Evolutionary conservation across 2,329 filamentous ascomycete species (phyloP).

Genomic region (Coniella lustricola): DNA sequence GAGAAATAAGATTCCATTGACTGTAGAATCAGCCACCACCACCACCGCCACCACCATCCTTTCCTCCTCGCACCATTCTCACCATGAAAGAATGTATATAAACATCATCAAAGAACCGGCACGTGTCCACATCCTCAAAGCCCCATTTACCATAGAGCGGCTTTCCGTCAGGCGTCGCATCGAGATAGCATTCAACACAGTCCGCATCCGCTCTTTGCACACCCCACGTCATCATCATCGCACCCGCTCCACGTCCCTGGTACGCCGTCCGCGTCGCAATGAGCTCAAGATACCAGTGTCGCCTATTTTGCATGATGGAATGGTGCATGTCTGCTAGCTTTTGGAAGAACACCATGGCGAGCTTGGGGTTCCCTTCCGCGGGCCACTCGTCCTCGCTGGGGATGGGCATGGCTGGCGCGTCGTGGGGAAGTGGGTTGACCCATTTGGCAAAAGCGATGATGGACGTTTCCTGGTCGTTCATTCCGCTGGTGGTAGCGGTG

Average conservation of each 20-base stretch:
- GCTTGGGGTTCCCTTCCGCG: conserved; percentile 27
- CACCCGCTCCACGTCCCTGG: conserved; percentile 40
- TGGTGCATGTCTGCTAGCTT: conserved; percentile 28
- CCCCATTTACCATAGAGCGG: conserved; percentile 42
- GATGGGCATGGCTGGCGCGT: conserved; percentile 18
- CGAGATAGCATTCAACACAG: conserved; percentile 38
- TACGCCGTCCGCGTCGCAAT: conserved; percentile 34
- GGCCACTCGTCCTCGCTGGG: conserved; percentile 32
- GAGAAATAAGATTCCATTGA: too few species aligned
- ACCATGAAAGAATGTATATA: conserved; percentile 32
- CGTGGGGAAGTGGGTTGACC: conserved; percentile 26
- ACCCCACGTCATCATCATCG: conserved; percentile 40
- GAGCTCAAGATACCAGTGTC: conserved; percentile 44
- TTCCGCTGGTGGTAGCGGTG: conserved; percentile 1
- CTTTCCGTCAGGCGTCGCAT: conserved; percentile 41
- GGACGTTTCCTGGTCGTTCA: conserved; percentile 19
- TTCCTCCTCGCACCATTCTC: conserved; percentile 16
- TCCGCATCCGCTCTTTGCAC: conserved; percentile 36
- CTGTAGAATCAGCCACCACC: not conserved
- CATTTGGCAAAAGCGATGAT: conserved; percentile 44
- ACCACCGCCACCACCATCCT: too few species aligned
- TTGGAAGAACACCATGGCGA: conserved; percentile 35
- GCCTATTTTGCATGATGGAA: conserved; percentile 31
- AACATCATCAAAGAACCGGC: conserved; percentile 27
- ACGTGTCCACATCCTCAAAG: conserved; percentile 32